phyloP scores from a whole-genome alignment of 2,329 filamentous ascomycete genomes.

The Cladobotryum protrusum region DNA sequence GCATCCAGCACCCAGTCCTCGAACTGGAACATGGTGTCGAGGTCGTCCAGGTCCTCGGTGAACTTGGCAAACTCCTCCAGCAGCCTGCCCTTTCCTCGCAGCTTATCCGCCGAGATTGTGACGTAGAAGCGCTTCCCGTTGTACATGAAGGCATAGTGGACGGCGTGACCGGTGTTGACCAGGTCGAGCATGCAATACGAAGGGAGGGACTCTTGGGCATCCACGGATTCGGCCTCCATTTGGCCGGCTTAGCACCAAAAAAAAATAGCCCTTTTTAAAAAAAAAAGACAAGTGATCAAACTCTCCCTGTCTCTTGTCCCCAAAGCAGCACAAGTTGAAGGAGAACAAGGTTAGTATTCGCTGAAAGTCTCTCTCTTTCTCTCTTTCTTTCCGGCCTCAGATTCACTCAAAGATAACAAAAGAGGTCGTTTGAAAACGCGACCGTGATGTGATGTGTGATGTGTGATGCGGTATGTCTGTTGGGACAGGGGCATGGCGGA shows the following conservation, averaged over 20 bases:
- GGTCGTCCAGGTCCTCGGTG: slow-evolving; percentile 7
- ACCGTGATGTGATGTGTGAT: background rate
- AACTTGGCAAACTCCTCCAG: slow-evolving; percentile 9
- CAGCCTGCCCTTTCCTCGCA: slow-evolving; percentile 9
- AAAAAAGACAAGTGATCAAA: too few relatives aligned
- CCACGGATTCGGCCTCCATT: background rate
- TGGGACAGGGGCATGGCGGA: too few relatives aligned
- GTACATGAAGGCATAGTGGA: slow-evolving; percentile 12
- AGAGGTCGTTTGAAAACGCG: background rate
- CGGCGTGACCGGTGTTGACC: background rate
- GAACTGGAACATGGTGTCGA: slow-evolving; percentile 7
- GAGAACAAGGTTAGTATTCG: background rate
- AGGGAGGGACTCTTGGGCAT: background rate
- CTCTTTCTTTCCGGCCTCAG: too few relatives aligned
- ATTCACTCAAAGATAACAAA: background rate
- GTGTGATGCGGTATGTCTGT: too few relatives aligned
- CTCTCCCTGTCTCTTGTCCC: too few relatives aligned
- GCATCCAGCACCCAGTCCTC: slow-evolving; percentile 12
- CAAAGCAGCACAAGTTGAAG: background rate
- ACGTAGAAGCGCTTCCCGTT: slow-evolving; percentile 10
- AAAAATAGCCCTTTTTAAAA: too few relatives aligned
- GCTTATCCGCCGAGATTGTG: slow-evolving; percentile 7
- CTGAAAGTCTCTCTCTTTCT: too few relatives aligned
- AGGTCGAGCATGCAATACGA: slow-evolving; percentile 3
- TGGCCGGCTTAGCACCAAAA: background rate